Base-by-base conservation (phyloP, 371 early-diverging fungal genomes). In the Massospora cicadina region DNA sequence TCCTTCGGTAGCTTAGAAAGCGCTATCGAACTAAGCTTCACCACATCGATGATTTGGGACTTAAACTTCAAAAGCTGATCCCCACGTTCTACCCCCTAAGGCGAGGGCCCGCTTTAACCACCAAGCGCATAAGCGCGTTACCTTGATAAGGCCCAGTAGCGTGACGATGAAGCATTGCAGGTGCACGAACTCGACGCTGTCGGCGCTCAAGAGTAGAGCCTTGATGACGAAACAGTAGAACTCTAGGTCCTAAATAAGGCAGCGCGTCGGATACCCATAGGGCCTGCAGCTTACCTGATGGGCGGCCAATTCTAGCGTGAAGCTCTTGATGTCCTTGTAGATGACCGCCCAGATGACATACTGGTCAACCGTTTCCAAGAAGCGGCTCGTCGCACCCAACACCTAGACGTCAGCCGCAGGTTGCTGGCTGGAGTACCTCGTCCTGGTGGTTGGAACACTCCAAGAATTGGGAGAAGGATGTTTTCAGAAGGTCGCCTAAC, bases 361-460 rank as follows among this genome's bases (percentile, higher is more conserved):
- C 31, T 31, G 62, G 32, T 62, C 62, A 33, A 62, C 25, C n/a
- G 31, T 62, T 33, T 62, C 62, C 10, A 59, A 29, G 29, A 59
- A 59, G 13, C 3, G 26, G 26, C 60, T 27, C 21, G 33, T 33
- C 21, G 33, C 33, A 29, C 26, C 13, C 12, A 59, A 3, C 10
- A 57, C 5, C 57, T 57, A 57, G 28, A 26, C 28, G 24, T 2
- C 28, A 26, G 28, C 10, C 24, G 21, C 5, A 21, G 28, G 24
- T 2, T 2, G 28, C 2, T 26, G 28, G 28, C 24, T 57, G 28
- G 21, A 21, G 29, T 31, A 62, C 31, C 25, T 62, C 62, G 7
- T 62, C 53, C 21, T 24, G 10, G 25, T 23, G 43, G 32, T 33
- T 23, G 2, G 43, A 31, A 5, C 43, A 33, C 2, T 5, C 43